Evolutionary conservation across 495 filamentous ascomycete species (phyloP).

Genomic region (Penicillium angulare): DNA sequence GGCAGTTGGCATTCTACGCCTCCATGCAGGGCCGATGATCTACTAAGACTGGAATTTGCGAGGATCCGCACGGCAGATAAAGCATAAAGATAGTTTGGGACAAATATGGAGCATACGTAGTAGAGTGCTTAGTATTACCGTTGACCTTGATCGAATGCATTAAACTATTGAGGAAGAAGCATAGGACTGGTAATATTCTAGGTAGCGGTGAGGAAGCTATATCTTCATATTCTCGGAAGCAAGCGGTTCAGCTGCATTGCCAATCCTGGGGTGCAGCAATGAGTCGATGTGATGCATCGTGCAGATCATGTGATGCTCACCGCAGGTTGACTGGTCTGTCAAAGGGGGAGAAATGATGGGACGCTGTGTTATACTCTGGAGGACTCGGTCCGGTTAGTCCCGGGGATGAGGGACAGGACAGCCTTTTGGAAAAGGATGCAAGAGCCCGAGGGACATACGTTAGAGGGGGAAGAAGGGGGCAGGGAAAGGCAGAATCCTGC

Average conservation of each 20-base stretch:
- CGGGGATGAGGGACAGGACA: too few relatives aligned
- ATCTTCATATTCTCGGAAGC: background rate
- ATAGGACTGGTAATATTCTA: slow-evolving; percentile 1
- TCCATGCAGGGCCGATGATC: slow-evolving; percentile 6
- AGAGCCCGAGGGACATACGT: background rate
- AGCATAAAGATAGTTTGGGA: too few relatives aligned
- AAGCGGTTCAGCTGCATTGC: slow-evolving; percentile 9
- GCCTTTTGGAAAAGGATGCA: background rate
- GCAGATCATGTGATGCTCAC: slow-evolving; percentile 15
- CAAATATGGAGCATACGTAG: too few relatives aligned
- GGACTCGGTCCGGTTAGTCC: background rate
- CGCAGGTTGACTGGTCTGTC: background rate
- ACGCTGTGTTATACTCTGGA: too few relatives aligned
- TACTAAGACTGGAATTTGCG: background rate
- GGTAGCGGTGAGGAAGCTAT: slow-evolving; percentile 2
- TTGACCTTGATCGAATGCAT: too few relatives aligned
- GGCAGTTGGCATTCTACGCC: slow-evolving; percentile 12
- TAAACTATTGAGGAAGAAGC: background rate
- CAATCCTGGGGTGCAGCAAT: slow-evolving; percentile 15
- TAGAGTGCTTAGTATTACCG: too few relatives aligned
- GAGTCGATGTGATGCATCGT: slow-evolving; percentile 8
- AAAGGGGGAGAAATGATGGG: too few relatives aligned
- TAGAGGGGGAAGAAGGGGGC: background rate
- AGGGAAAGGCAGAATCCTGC: background rate
- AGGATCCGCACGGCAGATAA: too few relatives aligned